These are phyloP conservation scores for Fusarium nelsonii DNA, from an alignment of 2,329 filamentous ascomycete species.

Conservation along the genomic window DNA sequence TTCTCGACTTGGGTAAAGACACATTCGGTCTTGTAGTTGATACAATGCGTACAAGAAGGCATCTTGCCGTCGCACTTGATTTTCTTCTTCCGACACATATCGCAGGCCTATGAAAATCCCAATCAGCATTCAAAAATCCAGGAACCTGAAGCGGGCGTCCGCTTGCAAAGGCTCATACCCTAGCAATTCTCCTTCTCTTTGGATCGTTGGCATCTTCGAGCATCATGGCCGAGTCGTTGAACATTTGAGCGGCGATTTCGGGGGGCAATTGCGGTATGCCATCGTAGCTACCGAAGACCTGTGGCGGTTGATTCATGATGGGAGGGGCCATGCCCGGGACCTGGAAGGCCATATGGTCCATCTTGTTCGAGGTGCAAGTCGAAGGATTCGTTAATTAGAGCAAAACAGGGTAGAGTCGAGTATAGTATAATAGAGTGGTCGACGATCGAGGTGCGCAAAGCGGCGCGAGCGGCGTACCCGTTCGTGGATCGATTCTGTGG, in stretches of 20 bases:
- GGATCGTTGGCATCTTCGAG: constrained; percentile 80
- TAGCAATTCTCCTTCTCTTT: constrained; percentile 88
- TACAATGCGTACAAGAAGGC: constrained; percentile 93
- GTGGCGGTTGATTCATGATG: constrained; percentile 74
- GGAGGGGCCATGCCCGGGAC: constrained; percentile 69
- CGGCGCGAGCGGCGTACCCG: constrained; percentile 23
- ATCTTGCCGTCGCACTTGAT: constrained; percentile 98
- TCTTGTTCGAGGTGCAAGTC: constrained; percentile 28
- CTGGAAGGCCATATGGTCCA: constrained; percentile 68
- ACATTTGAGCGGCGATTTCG: constrained; percentile 71
- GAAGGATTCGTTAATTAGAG: neutral
- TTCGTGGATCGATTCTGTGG: constrained; percentile 27
- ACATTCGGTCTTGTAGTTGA: constrained; percentile 98
- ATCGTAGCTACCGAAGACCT: constrained; percentile 77
- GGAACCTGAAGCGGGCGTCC: constrained; percentile 4
- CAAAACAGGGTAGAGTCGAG: neutral
- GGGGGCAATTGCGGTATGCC: constrained; percentile 67
- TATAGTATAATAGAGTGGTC: constrained; percentile 4
- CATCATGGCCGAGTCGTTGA: constrained; percentile 66
- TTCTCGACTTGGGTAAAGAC: constrained; percentile 98
- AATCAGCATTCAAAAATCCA: constrained; percentile 31
- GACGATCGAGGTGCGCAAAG: constrained; percentile 15
- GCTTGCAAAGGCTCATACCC: constrained; percentile 67
- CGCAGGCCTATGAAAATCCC: constrained; percentile 75
- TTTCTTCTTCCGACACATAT: constrained; percentile 97